Percentiles rank a stretch among this genome's conserved stretches.
Conservation (phyloP, 345 rosid genomes). For the Turnera subulata region DNA sequence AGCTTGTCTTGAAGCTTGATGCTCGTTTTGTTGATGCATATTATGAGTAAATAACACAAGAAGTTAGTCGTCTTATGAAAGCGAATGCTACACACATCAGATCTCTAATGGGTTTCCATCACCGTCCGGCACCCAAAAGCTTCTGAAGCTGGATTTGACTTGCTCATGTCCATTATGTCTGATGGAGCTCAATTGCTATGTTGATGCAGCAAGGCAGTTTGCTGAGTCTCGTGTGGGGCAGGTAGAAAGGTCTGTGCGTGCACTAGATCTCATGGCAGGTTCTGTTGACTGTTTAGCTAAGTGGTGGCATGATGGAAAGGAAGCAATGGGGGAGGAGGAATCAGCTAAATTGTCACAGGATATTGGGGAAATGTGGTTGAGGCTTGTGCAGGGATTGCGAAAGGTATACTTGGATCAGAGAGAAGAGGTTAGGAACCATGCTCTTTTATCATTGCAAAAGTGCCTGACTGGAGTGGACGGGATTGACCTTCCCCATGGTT, state of each 20-base stretch:
- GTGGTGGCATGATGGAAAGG: constrained; percentile 70
- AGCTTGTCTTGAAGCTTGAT: constrained; percentile 95
- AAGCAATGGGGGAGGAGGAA: constrained; percentile 75
- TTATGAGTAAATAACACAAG: constrained; percentile 91
- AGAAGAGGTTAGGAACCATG: constrained; percentile 92
- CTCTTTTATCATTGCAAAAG: constrained; percentile 75
- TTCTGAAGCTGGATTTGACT: constrained; percentile 91
- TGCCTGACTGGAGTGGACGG: constrained; percentile 80
- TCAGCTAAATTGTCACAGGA: constrained; percentile 65
- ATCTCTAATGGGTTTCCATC: constrained; percentile 87
- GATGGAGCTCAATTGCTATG: constrained; percentile 77
- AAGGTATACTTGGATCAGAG: too few species aligned
- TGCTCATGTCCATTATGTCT: constrained; percentile 72
- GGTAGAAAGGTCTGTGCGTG: constrained; percentile 77
- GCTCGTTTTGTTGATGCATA: constrained; percentile 97
- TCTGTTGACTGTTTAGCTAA: constrained; percentile 70
- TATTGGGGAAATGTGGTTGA: constrained; percentile 93
- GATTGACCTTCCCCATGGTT: constrained; percentile 56
- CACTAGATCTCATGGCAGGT: constrained; percentile 86
- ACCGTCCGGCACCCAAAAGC: constrained; percentile 98
- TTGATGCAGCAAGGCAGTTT: constrained; percentile 90
- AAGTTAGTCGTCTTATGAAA: constrained; percentile 86
- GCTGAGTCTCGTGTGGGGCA: constrained; percentile 98
- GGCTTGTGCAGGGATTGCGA: constrained; percentile 89
- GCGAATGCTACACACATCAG: constrained; percentile 92